Percentiles rank a stretch among this genome's conserved stretches.
Evolutionary conservation across 176 grass and related monocot species (phyloP).

Genomic region (Zoysia japonica): DNA sequence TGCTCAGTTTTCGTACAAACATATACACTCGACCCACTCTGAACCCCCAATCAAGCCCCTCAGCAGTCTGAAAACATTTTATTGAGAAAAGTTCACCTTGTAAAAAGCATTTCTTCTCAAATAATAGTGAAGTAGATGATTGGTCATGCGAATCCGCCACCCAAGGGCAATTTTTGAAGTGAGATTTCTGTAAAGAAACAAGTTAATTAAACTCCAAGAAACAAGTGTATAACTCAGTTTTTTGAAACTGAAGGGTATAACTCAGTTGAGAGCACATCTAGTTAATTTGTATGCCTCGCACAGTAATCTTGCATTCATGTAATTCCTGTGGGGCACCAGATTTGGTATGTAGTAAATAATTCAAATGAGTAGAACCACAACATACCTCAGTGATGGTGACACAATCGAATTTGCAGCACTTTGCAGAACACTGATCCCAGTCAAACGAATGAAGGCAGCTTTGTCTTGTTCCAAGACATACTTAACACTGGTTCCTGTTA

Average conservation of each 20-base stretch:
- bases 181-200: constrained; percentile 63
- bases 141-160: constrained; percentile 92
- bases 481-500: constrained; percentile 92
- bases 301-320: constrained; percentile 19
- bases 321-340: background rate
- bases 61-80: background rate
- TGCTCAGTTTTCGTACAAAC: constrained; percentile 2
- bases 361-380: constrained; percentile 18
- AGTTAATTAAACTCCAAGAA: constrained; percentile 35
- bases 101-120: constrained; percentile 94
- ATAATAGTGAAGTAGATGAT: constrained; percentile 90
- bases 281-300: background rate
- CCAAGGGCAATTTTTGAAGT: constrained; percentile 90
- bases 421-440: constrained; percentile 92
- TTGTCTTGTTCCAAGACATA: constrained; percentile 97
- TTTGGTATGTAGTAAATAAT: constrained; percentile 2
- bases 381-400: constrained; percentile 83
- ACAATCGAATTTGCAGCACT: constrained; percentile 95
- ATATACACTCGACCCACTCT: background rate
- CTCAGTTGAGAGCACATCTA: background rate
- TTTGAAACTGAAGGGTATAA: background rate
- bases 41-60: background rate
- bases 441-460: constrained; percentile 82
- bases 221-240: constrained; percentile 6
- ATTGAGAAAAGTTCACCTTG: constrained; percentile 47